Evolutionary conservation across 495 filamentous ascomycete genomes (phyloP).

Genomic region (Apodospora peruviana): DNA sequence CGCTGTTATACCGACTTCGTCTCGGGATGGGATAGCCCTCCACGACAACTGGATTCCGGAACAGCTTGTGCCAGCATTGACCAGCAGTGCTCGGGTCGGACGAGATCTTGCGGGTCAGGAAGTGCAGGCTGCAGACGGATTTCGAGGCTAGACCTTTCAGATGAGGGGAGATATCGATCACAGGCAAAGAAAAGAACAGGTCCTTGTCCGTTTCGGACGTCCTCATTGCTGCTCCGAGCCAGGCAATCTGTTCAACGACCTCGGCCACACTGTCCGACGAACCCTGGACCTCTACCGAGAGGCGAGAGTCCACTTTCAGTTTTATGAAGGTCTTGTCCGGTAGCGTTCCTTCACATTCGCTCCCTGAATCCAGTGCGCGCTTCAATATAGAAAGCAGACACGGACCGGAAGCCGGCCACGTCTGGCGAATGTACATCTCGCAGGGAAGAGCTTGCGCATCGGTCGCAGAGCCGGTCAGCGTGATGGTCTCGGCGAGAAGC

Average conservation of each 20-base stretch:
- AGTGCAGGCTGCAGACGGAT: neutral
- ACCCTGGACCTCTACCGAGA: too few species aligned
- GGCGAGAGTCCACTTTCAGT: neutral
- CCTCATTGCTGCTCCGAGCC: slow-evolving; percentile 5
- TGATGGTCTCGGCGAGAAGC: neutral
- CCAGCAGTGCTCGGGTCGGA: slow-evolving; percentile 12
- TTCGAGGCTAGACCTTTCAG: neutral
- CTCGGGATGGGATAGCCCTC: slow-evolving; percentile 26
- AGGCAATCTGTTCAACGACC: slow-evolving; percentile 2
- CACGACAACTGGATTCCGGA: slow-evolving; percentile 29
- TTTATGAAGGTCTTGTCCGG: neutral
- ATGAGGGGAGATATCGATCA: neutral
- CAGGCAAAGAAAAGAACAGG: neutral
- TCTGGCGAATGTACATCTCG: neutral
- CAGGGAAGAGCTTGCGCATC: neutral
- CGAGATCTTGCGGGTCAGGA: too few species aligned
- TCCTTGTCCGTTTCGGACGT: neutral
- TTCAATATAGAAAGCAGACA: neutral
- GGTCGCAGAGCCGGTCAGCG: neutral
- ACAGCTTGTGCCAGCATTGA: slow-evolving; percentile 32
- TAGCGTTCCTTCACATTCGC: neutral
- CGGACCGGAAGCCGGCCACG: neutral
- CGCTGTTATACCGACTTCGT: neutral
- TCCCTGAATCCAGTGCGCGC: neutral
- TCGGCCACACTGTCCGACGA: neutral